Percentiles rank a stretch among this genome's conserved stretches.
These are phyloP conservation scores for Arthrobotrys megalospora DNA, from an alignment of 2,329 filamentous ascomycete species.

Conservation along the genomic window DNA sequence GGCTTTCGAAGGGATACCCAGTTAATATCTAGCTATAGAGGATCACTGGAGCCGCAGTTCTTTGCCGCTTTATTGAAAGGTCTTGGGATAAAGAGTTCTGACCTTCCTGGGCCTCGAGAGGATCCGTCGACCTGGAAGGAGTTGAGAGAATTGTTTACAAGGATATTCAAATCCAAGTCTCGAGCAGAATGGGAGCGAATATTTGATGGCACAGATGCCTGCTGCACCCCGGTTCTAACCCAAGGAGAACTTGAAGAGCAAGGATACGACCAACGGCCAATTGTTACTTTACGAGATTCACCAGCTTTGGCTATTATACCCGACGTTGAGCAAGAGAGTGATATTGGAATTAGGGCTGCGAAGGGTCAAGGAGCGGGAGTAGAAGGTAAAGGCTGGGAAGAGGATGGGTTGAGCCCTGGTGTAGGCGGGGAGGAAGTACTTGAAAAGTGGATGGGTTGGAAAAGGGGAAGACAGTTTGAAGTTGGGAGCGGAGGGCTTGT, in stretches of 20 bases:
- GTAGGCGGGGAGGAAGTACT: constrained; percentile 80
- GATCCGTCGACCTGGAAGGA: constrained; percentile 78
- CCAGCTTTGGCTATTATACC: constrained; percentile 75
- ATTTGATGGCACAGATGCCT: constrained; percentile 93
- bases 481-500: constrained; percentile 76
- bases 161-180: constrained; percentile 78
- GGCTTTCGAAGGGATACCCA: not conserved
- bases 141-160: constrained; percentile 75
- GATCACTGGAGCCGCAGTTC: constrained; percentile 90
- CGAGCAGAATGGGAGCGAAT: constrained; percentile 85
- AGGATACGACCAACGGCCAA: constrained; percentile 70
- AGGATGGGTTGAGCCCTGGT: constrained; percentile 75
- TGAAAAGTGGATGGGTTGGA: constrained; percentile 82
- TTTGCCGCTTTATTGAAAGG: constrained; percentile 79
- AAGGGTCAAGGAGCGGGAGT: constrained; percentile 49
- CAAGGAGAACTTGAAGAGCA: constrained; percentile 79
- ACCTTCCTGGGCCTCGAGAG: constrained; percentile 71
- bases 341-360: constrained; percentile 42
- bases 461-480: constrained; percentile 78
- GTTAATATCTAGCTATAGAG: constrained; percentile 70
- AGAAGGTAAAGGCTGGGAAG: constrained; percentile 78
- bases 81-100: constrained; percentile 73
- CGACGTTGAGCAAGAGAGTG: constrained; percentile 63
- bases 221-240: constrained; percentile 87
- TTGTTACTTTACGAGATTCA: constrained; percentile 76